Conservation (phyloP, 2,329 filamentous ascomycete species). For the Fusarium paranaense region DNA sequence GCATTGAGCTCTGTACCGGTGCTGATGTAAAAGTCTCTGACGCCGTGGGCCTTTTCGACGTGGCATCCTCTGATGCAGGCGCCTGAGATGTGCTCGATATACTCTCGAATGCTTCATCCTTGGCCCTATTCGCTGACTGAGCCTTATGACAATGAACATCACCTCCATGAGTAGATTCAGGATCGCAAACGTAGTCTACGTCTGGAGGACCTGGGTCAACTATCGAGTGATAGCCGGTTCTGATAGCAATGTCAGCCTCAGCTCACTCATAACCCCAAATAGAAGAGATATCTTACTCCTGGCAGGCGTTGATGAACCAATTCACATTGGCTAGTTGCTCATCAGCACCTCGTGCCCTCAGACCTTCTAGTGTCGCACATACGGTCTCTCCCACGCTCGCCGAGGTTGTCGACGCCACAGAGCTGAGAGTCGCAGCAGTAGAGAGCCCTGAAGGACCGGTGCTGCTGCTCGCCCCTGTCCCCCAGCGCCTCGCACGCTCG, state of each 20-base stretch:
- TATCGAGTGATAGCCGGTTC: slow-evolving; percentile 43
- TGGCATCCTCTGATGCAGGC: background rate
- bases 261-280: background rate
- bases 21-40: slow-evolving; percentile 6
- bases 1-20: slow-evolving; percentile 15
- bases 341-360: slow-evolving; percentile 22
- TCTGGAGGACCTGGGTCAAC: slow-evolving; percentile 44
- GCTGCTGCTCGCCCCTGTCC: slow-evolving; percentile 39
- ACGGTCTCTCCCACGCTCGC: slow-evolving; percentile 57
- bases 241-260: slow-evolving; percentile 22
- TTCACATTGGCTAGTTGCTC: slow-evolving; percentile 60
- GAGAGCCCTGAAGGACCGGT: slow-evolving; percentile 55
- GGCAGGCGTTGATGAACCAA: slow-evolving; percentile 62
- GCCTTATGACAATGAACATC: slow-evolving; percentile 26
- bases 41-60: background rate
- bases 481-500: slow-evolving; percentile 49
- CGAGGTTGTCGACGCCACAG: slow-evolving; percentile 59
- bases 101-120: slow-evolving; percentile 1
- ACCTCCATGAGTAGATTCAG: slow-evolving; percentile 12
- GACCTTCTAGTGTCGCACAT: slow-evolving; percentile 29
- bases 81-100: background rate
- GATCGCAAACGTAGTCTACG: slow-evolving; percentile 36
- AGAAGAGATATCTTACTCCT: slow-evolving; percentile 54
- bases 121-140: background rate
- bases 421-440: slow-evolving; percentile 65